A percentile compares a stretch with the other conserved stretches of the same genome.
These are phyloP conservation scores for Salix suchowensis DNA, from an alignment of 345 rosid genomes.

Conservation along the genomic window DNA sequence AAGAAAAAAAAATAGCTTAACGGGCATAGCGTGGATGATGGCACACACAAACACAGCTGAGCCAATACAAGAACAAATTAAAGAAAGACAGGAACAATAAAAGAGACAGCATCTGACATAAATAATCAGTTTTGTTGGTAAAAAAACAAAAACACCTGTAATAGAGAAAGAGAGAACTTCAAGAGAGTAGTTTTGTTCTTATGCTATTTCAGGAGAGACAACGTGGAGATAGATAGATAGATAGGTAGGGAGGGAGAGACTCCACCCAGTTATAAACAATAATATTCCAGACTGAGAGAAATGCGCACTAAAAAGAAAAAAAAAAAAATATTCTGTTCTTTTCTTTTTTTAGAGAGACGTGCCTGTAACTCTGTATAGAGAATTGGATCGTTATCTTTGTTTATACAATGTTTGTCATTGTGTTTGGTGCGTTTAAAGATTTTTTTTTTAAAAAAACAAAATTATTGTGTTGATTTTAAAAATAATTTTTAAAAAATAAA, in stretches of 20 bases:
- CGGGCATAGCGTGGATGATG: not conserved
- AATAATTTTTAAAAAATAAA: too few species aligned
- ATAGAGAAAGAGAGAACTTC: not conserved
- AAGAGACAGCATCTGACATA: not conserved
- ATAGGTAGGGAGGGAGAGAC: not conserved
- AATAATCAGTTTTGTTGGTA: not conserved
- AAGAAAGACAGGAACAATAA: not conserved
- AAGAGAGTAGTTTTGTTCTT: too few species aligned
- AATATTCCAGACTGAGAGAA: not conserved
- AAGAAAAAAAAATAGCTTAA: not conserved
- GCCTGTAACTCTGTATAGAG: too few species aligned
- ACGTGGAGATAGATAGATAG: too few species aligned
- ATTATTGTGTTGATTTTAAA: rapidly evolving
- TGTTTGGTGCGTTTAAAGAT: too few species aligned
- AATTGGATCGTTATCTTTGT: too few species aligned
- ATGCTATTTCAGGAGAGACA: too few species aligned
- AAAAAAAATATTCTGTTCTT: not conserved
- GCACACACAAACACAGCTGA: not conserved
- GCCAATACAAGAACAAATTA: not conserved
- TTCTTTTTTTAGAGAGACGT: too few species aligned
- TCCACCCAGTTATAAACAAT: not conserved
- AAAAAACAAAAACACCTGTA: not conserved
- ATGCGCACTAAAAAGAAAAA: too few species aligned
- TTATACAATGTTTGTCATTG: too few species aligned
- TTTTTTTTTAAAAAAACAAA: too few species aligned